Percentiles rank a stretch among this genome's conserved stretches.
These are phyloP conservation scores for Moringa oleifera DNA, from an alignment of 345 rosid species.

Conservation along the genomic window DNA sequence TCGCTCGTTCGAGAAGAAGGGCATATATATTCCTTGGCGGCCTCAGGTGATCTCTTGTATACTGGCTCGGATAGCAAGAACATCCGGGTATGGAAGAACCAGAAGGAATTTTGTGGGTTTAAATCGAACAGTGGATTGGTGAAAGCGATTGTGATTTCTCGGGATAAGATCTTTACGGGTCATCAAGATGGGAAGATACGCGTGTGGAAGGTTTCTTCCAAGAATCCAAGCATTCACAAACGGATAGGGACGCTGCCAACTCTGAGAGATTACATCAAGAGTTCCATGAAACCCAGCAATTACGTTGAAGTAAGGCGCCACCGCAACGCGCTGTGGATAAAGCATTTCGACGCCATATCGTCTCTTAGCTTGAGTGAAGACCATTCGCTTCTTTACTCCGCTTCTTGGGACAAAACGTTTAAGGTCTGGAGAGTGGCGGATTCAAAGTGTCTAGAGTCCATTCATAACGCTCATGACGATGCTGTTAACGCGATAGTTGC, in stretches of 20 bases:
- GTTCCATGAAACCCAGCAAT: constrained; percentile 51
- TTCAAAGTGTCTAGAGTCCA: constrained; percentile 67
- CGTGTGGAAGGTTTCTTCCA: constrained; percentile 61
- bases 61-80: constrained; percentile 92
- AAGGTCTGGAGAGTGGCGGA: constrained; percentile 79
- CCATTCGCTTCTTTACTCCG: constrained; percentile 48
- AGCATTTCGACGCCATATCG: constrained; percentile 77
- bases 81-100: constrained; percentile 85
- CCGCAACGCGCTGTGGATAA: constrained; percentile 42
- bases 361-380: constrained; percentile 74
- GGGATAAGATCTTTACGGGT: constrained; percentile 64
- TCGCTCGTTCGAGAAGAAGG: constrained; percentile 87
- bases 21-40: constrained; percentile 78
- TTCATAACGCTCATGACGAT: constrained; percentile 75
- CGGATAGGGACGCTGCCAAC: constrained; percentile 71
- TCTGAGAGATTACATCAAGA: constrained; percentile 47
- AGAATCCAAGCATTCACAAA: constrained; percentile 37
- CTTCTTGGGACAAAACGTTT: constrained; percentile 88
- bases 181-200: constrained; percentile 95
- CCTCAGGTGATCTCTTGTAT: constrained; percentile 58
- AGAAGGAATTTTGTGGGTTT: constrained; percentile 66
- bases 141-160: constrained; percentile 64
- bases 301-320: constrained; percentile 46
- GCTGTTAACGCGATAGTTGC: constrained; percentile 67
- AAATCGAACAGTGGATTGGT: constrained; percentile 83